Base-by-base conservation (phyloP, 805 yeast species). In the Naumovozyma dairenensis region DNA sequence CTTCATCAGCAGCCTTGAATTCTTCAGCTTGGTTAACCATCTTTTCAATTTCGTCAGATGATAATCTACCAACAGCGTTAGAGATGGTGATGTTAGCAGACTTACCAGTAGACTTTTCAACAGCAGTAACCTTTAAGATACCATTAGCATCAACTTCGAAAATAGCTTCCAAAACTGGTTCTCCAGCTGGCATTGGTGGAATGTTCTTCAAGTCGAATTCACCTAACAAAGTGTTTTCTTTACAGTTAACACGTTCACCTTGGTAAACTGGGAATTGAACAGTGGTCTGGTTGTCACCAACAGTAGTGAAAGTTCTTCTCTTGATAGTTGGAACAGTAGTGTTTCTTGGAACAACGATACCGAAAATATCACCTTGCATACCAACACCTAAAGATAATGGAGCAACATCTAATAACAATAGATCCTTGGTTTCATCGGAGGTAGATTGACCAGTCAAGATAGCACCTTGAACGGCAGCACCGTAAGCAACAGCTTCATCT, bases 381-480 rank as follows among this genome's bases (percentile, higher is more conserved):
- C 94, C 97, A 67, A 89, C 94, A 84, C 98, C 98, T 62, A 89
- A 77, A 51, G 97, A 87, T 64, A 89, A 80, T 66, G 98, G 98
- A 62, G 87, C 87, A 57, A 89, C 97, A 73, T 87, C 97, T 69
- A 87, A 79, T 63, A 87, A 77, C 57, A 89, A 79, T 65, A 87
- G 77, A 71, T 85, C 96, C 71, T 87, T 85, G 65, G 95, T 86
- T 67, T 85, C 94, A 45, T 80, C 92, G 51, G 82, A 77, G 47
- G 85, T 79, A 44, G 84, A 74, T 67, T 73, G 86, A 72, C 95
- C 95, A 53, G 96, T 82, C 68, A 87, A 76, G 71, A 89, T 84
- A 63, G 96, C 96, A 72, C 95, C 97, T 74, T 87, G 96, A 57
- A 87, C 96, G 59, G 97, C 96, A 59, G 97, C 97, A 80, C 96